Base-by-base conservation (phyloP, 2,329 filamentous ascomycete species). In the Metarhizium guizhouense region DNA sequence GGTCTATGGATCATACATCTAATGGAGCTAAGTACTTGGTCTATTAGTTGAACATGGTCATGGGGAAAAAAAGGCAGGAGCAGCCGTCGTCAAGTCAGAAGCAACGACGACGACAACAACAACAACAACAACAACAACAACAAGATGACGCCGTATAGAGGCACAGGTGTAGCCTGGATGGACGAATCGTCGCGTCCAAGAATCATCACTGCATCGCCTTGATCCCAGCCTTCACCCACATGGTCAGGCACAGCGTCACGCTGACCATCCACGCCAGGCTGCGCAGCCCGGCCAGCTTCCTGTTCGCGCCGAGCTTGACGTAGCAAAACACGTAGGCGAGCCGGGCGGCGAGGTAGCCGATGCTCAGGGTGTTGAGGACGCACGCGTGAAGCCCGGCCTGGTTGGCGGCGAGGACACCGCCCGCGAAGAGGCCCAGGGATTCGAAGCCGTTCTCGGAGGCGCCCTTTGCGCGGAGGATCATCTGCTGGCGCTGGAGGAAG, bases 401-500 rank as follows among this genome's bases (percentile, higher is more conserved):
- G 63, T 77, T 79, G 59, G 72, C 76, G 16, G 76, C 76, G 42
- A 74, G 66, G 18, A 80, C 68, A 45, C 65, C 71, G 3, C 70
- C 70, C 13, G 74, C 70, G 62, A 70, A 77, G 59, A 75, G 61
- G 51, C 72, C 73, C 11, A 78, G 58, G 3, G 72, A 74, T 65
- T 78, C 75, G 58, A 75, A 69, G 58, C 67, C 72, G 61, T 78
- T 78, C 43, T 67, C 63, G 6, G 68, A 62, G 5, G 76, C 75
- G 25, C 78, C 76, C 63, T 85, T 77, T 32, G 76, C 73, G 52
- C 80, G 76, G 47, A 83, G 65, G 34, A 79, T 71, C 54, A 74
- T 74, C 63, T 82, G 83, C 63, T 85, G 80, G 30, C 72, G 74
- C 65, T 81, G 59, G 3, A 32, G 3, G 25, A 6, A 25, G 8